These are phyloP conservation scores for Sisymbrium irio DNA, from an alignment of 345 rosid species.

Conservation along the genomic window DNA sequence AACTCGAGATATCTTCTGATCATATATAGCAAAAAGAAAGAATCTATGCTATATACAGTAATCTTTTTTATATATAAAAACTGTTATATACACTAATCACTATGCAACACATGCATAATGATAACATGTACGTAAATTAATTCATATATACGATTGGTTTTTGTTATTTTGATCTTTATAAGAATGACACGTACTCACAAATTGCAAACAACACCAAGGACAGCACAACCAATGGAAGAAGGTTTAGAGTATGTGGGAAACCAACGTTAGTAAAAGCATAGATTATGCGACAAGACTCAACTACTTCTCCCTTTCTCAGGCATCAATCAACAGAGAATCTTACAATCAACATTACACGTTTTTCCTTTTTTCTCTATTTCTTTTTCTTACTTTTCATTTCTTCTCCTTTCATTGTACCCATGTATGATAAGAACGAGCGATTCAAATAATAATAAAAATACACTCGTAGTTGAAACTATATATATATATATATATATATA, in stretches of 20 bases:
- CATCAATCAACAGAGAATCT: conserved; percentile 35
- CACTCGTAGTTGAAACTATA: not conserved
- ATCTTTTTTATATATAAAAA: too few relatives aligned
- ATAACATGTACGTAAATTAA: not conserved
- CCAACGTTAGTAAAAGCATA: conserved; percentile 30
- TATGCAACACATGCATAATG: not conserved
- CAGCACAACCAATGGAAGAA: conserved; percentile 17
- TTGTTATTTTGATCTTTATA: not conserved
- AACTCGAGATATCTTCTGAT: not conserved
- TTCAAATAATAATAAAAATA: not conserved
- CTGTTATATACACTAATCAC: not conserved
- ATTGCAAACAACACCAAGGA: conserved; percentile 17
- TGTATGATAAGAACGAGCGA: not conserved
- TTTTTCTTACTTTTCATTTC: conserved; percentile 12
- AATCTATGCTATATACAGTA: not conserved
- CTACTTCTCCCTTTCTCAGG: conserved; percentile 26
- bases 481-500: not conserved
- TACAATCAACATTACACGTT: conserved; percentile 27
- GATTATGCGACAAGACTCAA: conserved; percentile 37
- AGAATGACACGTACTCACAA: conserved; percentile 18
- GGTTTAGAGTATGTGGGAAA: conserved; percentile 24
- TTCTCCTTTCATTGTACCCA: conserved; percentile 20
- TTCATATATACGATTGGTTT: not conserved
- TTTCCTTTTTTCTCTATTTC: not conserved
- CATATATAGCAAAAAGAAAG: not conserved